Conservation (phyloP, 1,284 basidiomycete species). For the Trametes polyzona region DNA sequence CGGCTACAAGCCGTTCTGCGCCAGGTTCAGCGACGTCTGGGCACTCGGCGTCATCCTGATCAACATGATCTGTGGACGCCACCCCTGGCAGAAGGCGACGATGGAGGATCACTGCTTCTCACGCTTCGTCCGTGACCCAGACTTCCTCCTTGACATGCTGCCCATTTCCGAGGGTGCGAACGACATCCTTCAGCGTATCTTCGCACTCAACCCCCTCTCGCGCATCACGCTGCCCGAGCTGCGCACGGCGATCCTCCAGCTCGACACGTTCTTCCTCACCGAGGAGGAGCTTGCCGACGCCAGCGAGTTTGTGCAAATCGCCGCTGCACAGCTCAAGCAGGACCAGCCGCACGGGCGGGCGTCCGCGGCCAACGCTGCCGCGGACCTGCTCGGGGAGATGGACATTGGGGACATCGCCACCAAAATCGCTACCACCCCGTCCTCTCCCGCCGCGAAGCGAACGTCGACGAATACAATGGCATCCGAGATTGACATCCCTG, state of each 20-base stretch:
- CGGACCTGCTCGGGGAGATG: conserved; percentile 9
- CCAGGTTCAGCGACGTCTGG: conserved; percentile 86
- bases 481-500: conserved; percentile 12
- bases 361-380: neutral
- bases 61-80: conserved; percentile 86
- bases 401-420: conserved; percentile 4
- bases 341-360: neutral
- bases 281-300: conserved; percentile 48
- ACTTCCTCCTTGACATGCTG: conserved; percentile 72
- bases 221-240: conserved; percentile 69
- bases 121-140: conserved; percentile 53
- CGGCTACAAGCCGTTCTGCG: conserved; percentile 56
- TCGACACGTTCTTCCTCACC: conserved; percentile 73
- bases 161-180: conserved; percentile 71
- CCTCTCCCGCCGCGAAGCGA: conserved; percentile 6
- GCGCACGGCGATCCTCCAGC: conserved; percentile 56
- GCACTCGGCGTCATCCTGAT: conserved; percentile 57
- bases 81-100: conserved; percentile 85
- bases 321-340: conserved; percentile 7
- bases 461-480: conserved; percentile 3
- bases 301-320: conserved; percentile 7
- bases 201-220: conserved; percentile 53
- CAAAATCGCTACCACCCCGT: neutral
- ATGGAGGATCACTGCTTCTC: conserved; percentile 74
- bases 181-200: conserved; percentile 61